These are phyloP conservation scores for Pelargonium fulgidum DNA, from an alignment of 441 rosid genomes.

Conservation along the genomic window DNA sequence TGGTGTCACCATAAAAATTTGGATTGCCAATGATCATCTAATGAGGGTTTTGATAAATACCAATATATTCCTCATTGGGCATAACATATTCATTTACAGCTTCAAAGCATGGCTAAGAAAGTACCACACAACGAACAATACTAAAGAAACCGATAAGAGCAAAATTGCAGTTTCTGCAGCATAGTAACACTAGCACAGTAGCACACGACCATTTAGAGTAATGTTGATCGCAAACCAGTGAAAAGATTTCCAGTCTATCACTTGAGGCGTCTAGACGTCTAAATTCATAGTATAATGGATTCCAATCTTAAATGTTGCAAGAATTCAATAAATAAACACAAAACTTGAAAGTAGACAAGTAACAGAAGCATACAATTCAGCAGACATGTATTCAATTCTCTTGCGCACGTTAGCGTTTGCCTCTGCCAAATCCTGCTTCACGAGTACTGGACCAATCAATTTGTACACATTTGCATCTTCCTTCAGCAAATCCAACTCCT, in stretches of 20 bases:
- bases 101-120: too few species aligned
- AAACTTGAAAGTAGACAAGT: neutral
- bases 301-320: neutral
- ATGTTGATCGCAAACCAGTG: neutral
- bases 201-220: neutral
- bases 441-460: constrained; percentile 28
- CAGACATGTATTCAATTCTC: constrained; percentile 28
- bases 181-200: neutral
- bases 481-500: constrained; percentile 30
- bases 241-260: neutral
- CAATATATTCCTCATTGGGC: too few species aligned
- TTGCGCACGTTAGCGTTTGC: constrained; percentile 29
- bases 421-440: constrained; percentile 30
- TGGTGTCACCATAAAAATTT: too few species aligned
- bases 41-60: too few species aligned
- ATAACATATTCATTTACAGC: too few species aligned
- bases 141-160: neutral
- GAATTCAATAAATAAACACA: neutral
- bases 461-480: constrained; percentile 30
- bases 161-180: neutral
- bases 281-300: neutral
- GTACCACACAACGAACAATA: neutral
- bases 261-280: neutral
- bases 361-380: constrained; percentile 23
- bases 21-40: too few species aligned